Base-by-base conservation (phyloP, 2,329 filamentous ascomycete species). In the Pseudogymnoascus sp. region DNA sequence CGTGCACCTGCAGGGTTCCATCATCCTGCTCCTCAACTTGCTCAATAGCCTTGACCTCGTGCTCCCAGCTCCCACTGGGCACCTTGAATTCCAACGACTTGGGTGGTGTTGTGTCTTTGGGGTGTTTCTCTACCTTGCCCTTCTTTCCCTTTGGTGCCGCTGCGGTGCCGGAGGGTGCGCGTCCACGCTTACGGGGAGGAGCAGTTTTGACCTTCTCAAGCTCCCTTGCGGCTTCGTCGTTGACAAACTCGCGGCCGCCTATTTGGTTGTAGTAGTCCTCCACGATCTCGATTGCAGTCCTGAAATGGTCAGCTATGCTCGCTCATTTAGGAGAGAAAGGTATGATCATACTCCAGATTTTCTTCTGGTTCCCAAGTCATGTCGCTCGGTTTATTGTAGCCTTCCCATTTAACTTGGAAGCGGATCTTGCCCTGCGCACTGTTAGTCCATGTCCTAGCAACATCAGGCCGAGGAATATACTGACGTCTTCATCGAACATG, bases 351-450 rank as follows among this genome's bases (percentile, higher is more conserved):
- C 82, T 66, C 73, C 63, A 90, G 75, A 66, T 91, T 92, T 9
- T 84, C 83, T 67, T 90, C 86, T 0, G 88, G 86, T 70, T 94
- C 90, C 89, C 89, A 93, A 0, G 90, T 94, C 68, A 83, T 75
- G 66, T 94, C 90, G 0, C 76, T 72, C 64, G 85, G 84, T 64
- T 85, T 82, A 0, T 89, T 83, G 64, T 87, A 94, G 2, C 89
- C 89, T 65, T 89, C 83, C 90, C 90, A 94, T 68, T 93, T 91
- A 36, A 94, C 88, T 59, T 87, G 80, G 69, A 88, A 91, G 53
- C 80, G 78, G 0, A 85, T 68, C 4, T 72, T 71, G 18, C 81
- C 82, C 38, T 53, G 28, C 15, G 15, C 47, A 18, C 11, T 35
- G 47, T 53, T 53, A 53, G 28, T 35, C 47, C 30, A 53, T 53